These are phyloP conservation scores for Daldinia caldariorum DNA, from an alignment of 495 filamentous ascomycete genomes.

Conservation along the genomic window DNA sequence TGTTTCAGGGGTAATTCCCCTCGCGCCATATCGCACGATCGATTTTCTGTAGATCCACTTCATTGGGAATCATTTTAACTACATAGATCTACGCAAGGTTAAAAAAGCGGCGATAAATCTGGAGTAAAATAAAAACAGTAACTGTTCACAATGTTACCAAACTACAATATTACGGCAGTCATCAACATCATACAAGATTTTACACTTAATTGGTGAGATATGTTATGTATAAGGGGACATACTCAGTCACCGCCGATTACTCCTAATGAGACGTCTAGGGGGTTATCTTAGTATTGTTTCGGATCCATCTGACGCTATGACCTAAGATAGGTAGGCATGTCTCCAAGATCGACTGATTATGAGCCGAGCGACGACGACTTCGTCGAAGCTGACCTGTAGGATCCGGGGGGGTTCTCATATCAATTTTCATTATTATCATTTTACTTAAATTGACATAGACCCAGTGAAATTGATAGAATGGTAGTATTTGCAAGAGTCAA, in stretches of 20 bases:
- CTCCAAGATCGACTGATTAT: slow-evolving; percentile 39
- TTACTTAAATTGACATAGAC: slow-evolving; percentile 18
- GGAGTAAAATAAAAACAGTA: too few relatives aligned
- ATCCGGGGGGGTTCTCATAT: slow-evolving; percentile 16
- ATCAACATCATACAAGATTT: neutral
- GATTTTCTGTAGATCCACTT: slow-evolving; percentile 9
- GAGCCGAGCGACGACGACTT: slow-evolving; percentile 33
- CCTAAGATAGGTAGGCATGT: slow-evolving; percentile 15
- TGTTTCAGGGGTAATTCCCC: slow-evolving; percentile 29
- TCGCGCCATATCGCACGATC: slow-evolving; percentile 36
- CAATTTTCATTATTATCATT: neutral
- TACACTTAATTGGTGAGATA: neutral
- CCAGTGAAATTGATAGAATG: slow-evolving; percentile 5
- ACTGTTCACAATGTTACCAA: neutral
- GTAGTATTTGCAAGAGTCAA: slow-evolving; percentile 9
- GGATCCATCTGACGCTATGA: slow-evolving; percentile 30
- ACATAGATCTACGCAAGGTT: slow-evolving; percentile 7
- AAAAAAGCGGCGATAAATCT: neutral
- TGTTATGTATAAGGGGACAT: neutral
- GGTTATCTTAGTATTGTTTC: slow-evolving; percentile 30
- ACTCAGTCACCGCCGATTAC: slow-evolving; percentile 2
- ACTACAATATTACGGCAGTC: neutral
- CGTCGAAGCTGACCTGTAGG: neutral
- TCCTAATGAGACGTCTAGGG: neutral
- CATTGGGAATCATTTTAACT: neutral